Percentiles rank a stretch among this genome's conserved stretches.
phyloP scores from a whole-genome alignment of 805 yeast species.

The Yarrowia alimentaria region DNA sequence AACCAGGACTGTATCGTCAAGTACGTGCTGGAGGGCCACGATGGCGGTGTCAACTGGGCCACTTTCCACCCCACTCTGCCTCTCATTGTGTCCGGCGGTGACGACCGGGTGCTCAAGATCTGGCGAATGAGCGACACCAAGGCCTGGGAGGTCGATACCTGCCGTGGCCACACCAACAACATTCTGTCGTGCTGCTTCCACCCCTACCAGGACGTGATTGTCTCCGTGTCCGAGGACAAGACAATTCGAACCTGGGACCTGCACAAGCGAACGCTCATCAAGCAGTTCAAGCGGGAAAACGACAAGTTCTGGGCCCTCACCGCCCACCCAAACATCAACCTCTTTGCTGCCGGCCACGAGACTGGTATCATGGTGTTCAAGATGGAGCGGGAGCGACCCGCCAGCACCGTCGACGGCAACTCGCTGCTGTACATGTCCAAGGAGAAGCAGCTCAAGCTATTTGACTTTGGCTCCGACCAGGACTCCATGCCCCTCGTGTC shows the following conservation, averaged over 20 bases:
- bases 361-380: constrained; percentile 97
- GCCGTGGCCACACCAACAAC: constrained; percentile 95
- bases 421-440: constrained; percentile 71
- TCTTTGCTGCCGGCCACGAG: constrained; percentile 96
- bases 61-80: constrained; percentile 96
- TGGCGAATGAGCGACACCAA: constrained; percentile 98
- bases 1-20: constrained; percentile 92
- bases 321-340: constrained; percentile 83
- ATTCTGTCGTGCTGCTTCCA: constrained; percentile 89
- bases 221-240: constrained; percentile 94
- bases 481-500: constrained; percentile 76
- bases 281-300: constrained; percentile 88
- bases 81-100: constrained; percentile 91
- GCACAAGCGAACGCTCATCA: constrained; percentile 87
- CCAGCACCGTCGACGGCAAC: constrained; percentile 70
- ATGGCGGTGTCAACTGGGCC: constrained; percentile 98
- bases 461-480: constrained; percentile 63
- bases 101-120: constrained; percentile 88
- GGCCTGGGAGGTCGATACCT: constrained; percentile 99
- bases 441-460: constrained; percentile 82
- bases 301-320: constrained; percentile 94
- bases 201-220: constrained; percentile 85
- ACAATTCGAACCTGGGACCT: constrained; percentile 96
- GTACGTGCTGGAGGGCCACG: constrained; percentile 95
- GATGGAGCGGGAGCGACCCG: constrained; percentile 95